phyloP scores from a whole-genome alignment of 2,329 filamentous ascomycete genomes.

The Diaporthe sp. region DNA sequence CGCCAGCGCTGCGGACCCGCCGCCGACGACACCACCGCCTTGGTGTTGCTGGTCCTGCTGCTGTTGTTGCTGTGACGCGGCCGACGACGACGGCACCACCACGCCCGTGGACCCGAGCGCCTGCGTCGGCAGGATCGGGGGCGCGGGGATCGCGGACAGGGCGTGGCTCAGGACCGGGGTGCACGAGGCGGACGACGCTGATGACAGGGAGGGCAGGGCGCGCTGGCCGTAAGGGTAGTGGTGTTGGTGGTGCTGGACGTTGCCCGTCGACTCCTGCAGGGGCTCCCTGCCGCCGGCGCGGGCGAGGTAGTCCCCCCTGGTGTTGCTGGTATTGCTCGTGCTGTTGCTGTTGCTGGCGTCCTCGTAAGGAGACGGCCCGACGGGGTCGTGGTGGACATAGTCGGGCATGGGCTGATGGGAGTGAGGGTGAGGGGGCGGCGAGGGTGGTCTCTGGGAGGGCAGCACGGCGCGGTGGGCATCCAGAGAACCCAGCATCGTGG shows the following conservation, averaged over 20 bases:
- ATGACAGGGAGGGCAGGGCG: slow-evolving; percentile 34
- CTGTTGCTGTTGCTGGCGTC: not conserved
- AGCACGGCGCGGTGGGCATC: slow-evolving; percentile 61
- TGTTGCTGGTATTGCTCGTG: not conserved
- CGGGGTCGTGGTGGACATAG: slow-evolving; percentile 22
- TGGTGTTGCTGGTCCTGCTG: slow-evolving; percentile 46
- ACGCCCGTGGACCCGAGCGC: slow-evolving; percentile 60
- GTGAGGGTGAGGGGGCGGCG: slow-evolving; percentile 54
- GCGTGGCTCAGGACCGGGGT: slow-evolving; percentile 37
- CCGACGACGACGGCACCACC: not conserved
- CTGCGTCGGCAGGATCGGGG: slow-evolving; percentile 64
- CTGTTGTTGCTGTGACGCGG: slow-evolving; percentile 1
- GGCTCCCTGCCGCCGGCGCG: slow-evolving; percentile 54
- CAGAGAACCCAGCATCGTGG: slow-evolving; percentile 54
- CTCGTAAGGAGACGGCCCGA: slow-evolving; percentile 23
- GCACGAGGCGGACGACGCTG: slow-evolving; percentile 34
- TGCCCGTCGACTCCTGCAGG: slow-evolving; percentile 66
- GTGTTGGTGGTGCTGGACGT: slow-evolving; percentile 60
- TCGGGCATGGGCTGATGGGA: slow-evolving; percentile 34
- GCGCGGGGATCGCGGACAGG: slow-evolving; percentile 50
- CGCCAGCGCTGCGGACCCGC: not conserved
- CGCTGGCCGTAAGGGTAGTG: slow-evolving; percentile 41
- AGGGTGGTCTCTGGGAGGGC: slow-evolving; percentile 60
- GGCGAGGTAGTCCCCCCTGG: slow-evolving; percentile 8
- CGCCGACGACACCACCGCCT: not conserved